Evolutionary conservation across 257 asterid species (phyloP), one percentile per base, ranked within the genome.

Genomic region (Craterostigma plantagineum): DNA sequence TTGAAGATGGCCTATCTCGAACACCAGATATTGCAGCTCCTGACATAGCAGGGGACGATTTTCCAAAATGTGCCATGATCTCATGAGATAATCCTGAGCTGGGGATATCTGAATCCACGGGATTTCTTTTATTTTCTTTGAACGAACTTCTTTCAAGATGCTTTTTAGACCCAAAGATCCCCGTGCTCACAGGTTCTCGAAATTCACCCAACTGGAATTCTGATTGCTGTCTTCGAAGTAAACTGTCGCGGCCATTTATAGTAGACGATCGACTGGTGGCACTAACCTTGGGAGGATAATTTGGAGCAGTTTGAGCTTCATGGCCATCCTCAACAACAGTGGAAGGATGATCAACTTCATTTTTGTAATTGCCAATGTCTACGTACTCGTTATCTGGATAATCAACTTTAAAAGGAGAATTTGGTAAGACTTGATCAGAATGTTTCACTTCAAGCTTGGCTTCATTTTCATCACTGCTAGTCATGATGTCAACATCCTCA

Each of bases 191-290:
- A 8, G 91, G 73, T 50, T 84, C 99, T 51, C 94, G 80, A 56
- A 84, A 63, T 66, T 84, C 99, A 63, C 94, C 99, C 69, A 75
- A 54, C 72, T 84, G 94, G 78, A 84, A 66, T 46, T 80, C 99
- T 15, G 94, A 75, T 56, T 44, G 63, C 72, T 77, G 91, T 51
- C 96, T 76, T 55, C 57, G 80, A 53, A 80, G 87, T 38, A 56
- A 57, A 54, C 54, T 54, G 14, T 63, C 68, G 38, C 64, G 64
- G 27, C 79, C 94, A 68, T 80, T 79, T 54, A 62, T 43, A 44
- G 54, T 53, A 16, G 62, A 74, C n/a, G 79, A 65, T 61, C 65
- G 76, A 59, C 61, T 62, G 23, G 58, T 42, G 10, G 44, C 36
- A 55, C 38, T 78, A 67, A 63, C 75, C 69, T 70, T 65, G 18